Percentiles rank a stretch among this genome's conserved stretches.
phyloP scores from a whole-genome alignment of 1,284 basidiomycete species.

The Malassezia globosa region DNA sequence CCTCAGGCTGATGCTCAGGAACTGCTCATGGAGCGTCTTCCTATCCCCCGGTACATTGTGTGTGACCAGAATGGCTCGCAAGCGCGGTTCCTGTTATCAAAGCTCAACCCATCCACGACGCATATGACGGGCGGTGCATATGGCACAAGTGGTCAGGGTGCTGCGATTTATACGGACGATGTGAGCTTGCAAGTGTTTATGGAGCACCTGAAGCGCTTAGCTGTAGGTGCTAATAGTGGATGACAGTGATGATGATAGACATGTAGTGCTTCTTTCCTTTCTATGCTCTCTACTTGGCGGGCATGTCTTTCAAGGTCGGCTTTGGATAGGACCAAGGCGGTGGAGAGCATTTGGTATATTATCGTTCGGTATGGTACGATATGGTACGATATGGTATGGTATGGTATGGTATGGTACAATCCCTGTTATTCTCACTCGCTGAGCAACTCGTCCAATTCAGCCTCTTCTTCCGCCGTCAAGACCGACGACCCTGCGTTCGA shows the following conservation, averaged over 20 bases:
- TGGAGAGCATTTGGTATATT: too few species aligned
- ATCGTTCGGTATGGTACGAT: too few species aligned
- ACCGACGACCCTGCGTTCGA: not conserved
- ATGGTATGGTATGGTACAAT: too few species aligned
- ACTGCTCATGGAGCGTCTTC: slow-evolving; percentile 84
- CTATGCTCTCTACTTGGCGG: not conserved
- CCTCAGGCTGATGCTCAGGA: slow-evolving; percentile 64
- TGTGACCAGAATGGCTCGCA: slow-evolving; percentile 96
- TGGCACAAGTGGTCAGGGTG: slow-evolving; percentile 54
- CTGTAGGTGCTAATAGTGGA: slow-evolving; percentile 39
- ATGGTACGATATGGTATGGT: too few species aligned
- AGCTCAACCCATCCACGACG: slow-evolving; percentile 94
- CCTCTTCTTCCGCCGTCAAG: slow-evolving; percentile 35
- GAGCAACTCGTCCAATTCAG: slow-evolving; percentile 31
- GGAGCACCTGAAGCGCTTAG: slow-evolving; percentile 49
- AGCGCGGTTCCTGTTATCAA: slow-evolving; percentile 88
- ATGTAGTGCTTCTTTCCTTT: not conserved
- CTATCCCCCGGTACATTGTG: slow-evolving; percentile 93
- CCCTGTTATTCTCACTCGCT: too few species aligned
- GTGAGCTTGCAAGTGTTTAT: slow-evolving; percentile 53
- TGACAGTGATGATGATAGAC: slow-evolving; percentile 15
- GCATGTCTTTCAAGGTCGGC: too few species aligned
- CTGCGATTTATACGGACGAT: slow-evolving; percentile 97
- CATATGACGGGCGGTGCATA: slow-evolving; percentile 66
- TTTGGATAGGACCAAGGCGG: not conserved